phyloP scores from a whole-genome alignment of 257 asterid species.

The Cinchona pubescens region DNA sequence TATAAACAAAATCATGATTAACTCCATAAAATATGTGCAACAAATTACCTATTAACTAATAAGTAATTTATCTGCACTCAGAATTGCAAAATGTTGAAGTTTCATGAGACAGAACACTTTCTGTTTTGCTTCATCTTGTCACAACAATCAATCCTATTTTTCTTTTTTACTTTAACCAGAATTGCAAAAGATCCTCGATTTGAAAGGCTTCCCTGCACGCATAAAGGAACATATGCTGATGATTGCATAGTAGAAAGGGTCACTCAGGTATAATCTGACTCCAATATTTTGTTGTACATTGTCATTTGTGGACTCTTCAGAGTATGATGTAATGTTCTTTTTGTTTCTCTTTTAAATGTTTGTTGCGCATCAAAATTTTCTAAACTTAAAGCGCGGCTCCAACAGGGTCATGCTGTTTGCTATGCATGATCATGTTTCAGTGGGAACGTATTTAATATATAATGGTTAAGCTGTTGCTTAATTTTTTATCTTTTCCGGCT shows the following conservation, averaged over 20 bases:
- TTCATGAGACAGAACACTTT: too few species aligned
- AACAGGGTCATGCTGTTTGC: not conserved
- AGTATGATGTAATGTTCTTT: not conserved
- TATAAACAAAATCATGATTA: not conserved
- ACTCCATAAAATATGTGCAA: not conserved
- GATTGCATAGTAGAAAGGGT: slow-evolving; percentile 93
- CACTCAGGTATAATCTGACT: slow-evolving; percentile 57
- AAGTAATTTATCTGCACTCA: too few species aligned
- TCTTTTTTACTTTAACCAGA: slow-evolving; percentile 35
- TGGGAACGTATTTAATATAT: not conserved
- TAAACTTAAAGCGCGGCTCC: not conserved
- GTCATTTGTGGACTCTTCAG: not conserved
- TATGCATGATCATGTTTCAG: not conserved
- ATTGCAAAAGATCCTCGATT: slow-evolving; percentile 97
- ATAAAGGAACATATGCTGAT: slow-evolving; percentile 98
- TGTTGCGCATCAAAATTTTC: not conserved
- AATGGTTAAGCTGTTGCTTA: not conserved
- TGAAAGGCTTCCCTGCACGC: slow-evolving; percentile 94
- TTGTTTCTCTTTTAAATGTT: too few species aligned
- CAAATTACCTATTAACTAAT: too few species aligned
- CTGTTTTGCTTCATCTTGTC: not conserved
- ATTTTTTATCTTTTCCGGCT: not conserved
- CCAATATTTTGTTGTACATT: not conserved
- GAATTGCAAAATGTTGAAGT: not conserved
- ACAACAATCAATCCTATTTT: slow-evolving; percentile 6